Conservation (phyloP, 148 eudicot species). For the Pharnaceum exiguum region DNA sequence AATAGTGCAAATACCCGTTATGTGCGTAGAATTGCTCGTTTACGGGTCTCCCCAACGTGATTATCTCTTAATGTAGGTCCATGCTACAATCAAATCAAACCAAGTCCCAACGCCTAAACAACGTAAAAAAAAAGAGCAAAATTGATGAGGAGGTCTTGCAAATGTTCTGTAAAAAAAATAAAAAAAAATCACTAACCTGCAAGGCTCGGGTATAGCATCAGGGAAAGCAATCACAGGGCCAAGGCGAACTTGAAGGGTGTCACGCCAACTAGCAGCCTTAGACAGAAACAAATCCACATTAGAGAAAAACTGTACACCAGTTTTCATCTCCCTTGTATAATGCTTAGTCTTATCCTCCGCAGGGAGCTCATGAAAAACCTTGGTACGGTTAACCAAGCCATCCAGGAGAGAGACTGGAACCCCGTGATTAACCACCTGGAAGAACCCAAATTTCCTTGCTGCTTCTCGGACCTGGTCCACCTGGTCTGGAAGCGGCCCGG, state of each 20-base stretch:
- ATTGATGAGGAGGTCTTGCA: no score
- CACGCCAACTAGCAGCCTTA: slow-evolving; percentile 83
- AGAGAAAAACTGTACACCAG: slow-evolving; percentile 33
- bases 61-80: no score
- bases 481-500: slow-evolving; percentile 24
- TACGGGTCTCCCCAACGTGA: no score
- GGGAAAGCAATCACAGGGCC: slow-evolving; percentile 36
- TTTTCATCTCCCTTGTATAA: slow-evolving; percentile 25
- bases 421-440: slow-evolving; percentile 55
- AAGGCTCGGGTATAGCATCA: slow-evolving; percentile 22
- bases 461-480: slow-evolving; percentile 36
- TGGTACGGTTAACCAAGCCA: slow-evolving; percentile 22
- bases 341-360: slow-evolving; percentile 21
- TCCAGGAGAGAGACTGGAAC: slow-evolving; percentile 25
- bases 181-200: slow-evolving; percentile 16
- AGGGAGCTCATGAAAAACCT: slow-evolving; percentile 42
- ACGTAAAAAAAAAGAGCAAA: no score
- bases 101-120: no score
- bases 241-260: slow-evolving; percentile 37
- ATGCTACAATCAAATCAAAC: no score
- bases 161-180: no score
- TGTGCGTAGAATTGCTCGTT: no score
- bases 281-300: slow-evolving; percentile 56
- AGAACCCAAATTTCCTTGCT: slow-evolving; percentile 47
- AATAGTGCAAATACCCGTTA: no score